Conservation (phyloP, 2,329 filamentous ascomycete species). For the Talaromyces sp. region DNA sequence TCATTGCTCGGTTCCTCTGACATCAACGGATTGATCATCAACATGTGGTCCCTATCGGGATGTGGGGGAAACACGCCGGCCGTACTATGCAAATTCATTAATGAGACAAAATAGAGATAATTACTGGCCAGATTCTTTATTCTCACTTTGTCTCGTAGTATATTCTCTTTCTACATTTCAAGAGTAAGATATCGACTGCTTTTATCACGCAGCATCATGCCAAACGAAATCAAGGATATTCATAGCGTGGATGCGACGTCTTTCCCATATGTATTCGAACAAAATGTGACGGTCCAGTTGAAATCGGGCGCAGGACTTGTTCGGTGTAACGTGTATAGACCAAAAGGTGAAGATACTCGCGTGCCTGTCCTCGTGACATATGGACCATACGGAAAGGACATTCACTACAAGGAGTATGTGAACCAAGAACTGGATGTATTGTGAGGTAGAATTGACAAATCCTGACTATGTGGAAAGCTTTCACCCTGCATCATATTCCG, state of each 20-base stretch:
- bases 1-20: background rate
- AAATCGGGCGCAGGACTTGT: constrained; percentile 23
- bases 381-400: constrained; percentile 69
- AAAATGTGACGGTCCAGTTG: constrained; percentile 43
- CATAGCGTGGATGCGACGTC: constrained; percentile 27
- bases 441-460: constrained; percentile 16
- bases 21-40: background rate
- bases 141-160: too few species aligned
- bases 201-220: constrained; percentile 1
- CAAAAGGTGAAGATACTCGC: constrained; percentile 27
- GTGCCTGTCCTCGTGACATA: constrained; percentile 62
- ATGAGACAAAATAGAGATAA: background rate
- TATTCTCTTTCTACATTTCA: background rate
- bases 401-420: constrained; percentile 47
- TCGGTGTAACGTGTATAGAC: constrained; percentile 49
- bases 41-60: background rate
- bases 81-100: background rate
- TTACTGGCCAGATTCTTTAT: background rate
- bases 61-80: background rate
- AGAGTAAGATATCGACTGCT: background rate
- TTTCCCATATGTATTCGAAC: constrained; percentile 44
- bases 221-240: constrained; percentile 23
- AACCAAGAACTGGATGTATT: too few species aligned
- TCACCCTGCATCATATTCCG: constrained; percentile 44
- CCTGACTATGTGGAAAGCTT: constrained; percentile 34